Conservation (phyloP, 306 rosid genomes). For the Carpinus fangiana region DNA sequence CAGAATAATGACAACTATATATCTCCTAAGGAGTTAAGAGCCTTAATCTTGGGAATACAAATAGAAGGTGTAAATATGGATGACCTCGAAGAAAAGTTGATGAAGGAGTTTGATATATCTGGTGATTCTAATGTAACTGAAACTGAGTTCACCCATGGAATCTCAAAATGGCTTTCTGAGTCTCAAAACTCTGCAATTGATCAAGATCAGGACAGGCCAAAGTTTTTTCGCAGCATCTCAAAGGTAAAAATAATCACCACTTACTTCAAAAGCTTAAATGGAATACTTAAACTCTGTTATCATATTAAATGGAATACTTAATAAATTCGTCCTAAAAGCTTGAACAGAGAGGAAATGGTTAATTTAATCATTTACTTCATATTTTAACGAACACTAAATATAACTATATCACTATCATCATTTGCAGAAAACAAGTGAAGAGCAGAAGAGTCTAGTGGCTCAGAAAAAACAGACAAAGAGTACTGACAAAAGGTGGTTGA, state of each 20-base stretch:
- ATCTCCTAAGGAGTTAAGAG: slow-evolving; percentile 29
- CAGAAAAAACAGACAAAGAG: slow-evolving; percentile 12
- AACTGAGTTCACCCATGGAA: slow-evolving; percentile 30
- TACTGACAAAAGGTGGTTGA: slow-evolving; percentile 22
- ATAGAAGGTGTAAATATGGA: slow-evolving; percentile 24
- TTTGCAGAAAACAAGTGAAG: not conserved
- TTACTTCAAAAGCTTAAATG: not conserved
- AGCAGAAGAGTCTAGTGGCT: not conserved
- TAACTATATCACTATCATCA: too few species aligned
- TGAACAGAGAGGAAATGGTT: too few species aligned
- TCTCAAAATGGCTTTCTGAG: slow-evolving; percentile 35
- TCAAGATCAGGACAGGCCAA: not conserved
- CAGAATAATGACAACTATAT: slow-evolving; percentile 16
- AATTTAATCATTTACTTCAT: too few species aligned
- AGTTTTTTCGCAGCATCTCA: not conserved
- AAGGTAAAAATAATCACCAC: slow-evolving; percentile 7
- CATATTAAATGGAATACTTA: too few species aligned
- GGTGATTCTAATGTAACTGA: slow-evolving; percentile 27
- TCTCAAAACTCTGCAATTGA: not conserved
- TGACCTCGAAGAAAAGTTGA: slow-evolving; percentile 29
- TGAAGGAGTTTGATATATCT: slow-evolving; percentile 32
- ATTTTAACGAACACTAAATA: not conserved
- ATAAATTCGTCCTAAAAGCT: too few species aligned
- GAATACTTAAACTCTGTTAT: too few species aligned
- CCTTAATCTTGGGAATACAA: slow-evolving; percentile 36